A percentile compares a stretch with the other conserved stretches of the same genome.
phyloP scores from a whole-genome alignment of 495 filamentous ascomycete genomes.

The Venustampulla echinocandica region DNA sequence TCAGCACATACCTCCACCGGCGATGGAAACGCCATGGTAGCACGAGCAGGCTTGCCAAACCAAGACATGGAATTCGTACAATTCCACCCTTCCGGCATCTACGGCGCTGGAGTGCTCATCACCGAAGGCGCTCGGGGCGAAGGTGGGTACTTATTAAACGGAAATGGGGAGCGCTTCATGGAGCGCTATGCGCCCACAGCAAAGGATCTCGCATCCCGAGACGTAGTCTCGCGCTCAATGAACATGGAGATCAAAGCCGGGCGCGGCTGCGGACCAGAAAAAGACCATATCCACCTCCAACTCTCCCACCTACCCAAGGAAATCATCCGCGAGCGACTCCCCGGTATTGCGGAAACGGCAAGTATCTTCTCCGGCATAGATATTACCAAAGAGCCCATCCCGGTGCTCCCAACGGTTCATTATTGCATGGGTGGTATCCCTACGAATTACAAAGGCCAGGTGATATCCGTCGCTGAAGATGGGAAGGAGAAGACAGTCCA shows the following conservation, averaged over 20 bases:
- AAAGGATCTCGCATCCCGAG: conserved; percentile 19
- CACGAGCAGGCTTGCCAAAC: conserved; percentile 21
- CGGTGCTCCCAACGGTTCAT: conserved; percentile 21
- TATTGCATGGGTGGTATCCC: conserved; percentile 24
- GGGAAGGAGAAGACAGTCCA: conserved; percentile 18
- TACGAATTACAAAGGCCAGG: conserved; percentile 23
- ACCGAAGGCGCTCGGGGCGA: conserved; percentile 22
- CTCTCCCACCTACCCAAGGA: conserved; percentile 19
- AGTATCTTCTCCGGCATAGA: conserved; percentile 22
- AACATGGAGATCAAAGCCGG: conserved; percentile 23
- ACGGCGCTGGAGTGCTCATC: conserved; percentile 20
- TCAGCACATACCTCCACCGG: conserved; percentile 20
- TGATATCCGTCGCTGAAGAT: conserved; percentile 13
- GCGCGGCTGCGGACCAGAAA: conserved; percentile 18
- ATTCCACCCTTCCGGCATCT: conserved; percentile 23
- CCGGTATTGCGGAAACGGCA: conserved; percentile 22
- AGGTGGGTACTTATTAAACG: conserved; percentile 21
- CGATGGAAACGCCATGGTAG: conserved; percentile 23
- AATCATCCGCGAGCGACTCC: conserved; percentile 17
- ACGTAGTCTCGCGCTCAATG: conserved; percentile 21
- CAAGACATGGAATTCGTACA: conserved; percentile 26
- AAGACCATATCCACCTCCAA: conserved; percentile 24
- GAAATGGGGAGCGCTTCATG: conserved; percentile 22
- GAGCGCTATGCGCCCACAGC: conserved; percentile 23
- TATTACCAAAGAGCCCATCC: conserved; percentile 22